Conservation (phyloP, 441 rosid species). For the Omphalea diandra region DNA sequence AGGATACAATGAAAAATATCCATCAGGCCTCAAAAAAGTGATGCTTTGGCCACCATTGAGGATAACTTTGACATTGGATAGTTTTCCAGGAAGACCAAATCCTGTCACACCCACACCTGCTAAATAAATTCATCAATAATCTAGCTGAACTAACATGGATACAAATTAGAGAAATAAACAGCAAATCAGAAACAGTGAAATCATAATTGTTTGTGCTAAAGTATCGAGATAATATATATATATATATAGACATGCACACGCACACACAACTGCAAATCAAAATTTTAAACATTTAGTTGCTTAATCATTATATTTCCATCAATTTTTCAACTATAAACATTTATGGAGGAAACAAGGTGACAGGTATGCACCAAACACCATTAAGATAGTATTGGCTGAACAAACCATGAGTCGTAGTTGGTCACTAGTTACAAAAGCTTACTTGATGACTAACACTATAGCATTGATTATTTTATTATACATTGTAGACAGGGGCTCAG, state of each 20-base stretch:
- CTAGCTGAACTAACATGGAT: constrained; percentile 11
- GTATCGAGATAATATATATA: no score
- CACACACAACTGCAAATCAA: neutral
- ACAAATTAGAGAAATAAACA: constrained; percentile 5
- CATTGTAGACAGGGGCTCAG: neutral
- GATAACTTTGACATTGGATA: constrained; percentile 70
- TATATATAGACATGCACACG: no score
- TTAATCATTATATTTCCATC: constrained; percentile 2
- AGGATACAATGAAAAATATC: constrained; percentile 97
- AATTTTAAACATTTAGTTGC: neutral
- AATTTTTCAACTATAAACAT: constrained; percentile 8
- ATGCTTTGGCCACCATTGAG: constrained; percentile 81
- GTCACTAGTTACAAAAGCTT: neutral
- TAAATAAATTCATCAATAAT: constrained; percentile 21
- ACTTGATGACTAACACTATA: neutral
- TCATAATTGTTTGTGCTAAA: neutral
- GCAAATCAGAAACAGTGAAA: constrained; percentile 6
- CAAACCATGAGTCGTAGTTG: no score
- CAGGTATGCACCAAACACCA: neutral
- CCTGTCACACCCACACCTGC: constrained; percentile 53
- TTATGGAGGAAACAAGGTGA: neutral
- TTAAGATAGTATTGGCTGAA: no score
- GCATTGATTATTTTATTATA: neutral
- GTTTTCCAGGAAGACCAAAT: constrained; percentile 60
- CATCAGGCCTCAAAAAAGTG: constrained; percentile 90